Percentiles rank a stretch among this genome's conserved stretches.
These are phyloP conservation scores for Cyberlindnera mycetangii DNA, from an alignment of 805 yeast genomes.

Conservation along the genomic window DNA sequence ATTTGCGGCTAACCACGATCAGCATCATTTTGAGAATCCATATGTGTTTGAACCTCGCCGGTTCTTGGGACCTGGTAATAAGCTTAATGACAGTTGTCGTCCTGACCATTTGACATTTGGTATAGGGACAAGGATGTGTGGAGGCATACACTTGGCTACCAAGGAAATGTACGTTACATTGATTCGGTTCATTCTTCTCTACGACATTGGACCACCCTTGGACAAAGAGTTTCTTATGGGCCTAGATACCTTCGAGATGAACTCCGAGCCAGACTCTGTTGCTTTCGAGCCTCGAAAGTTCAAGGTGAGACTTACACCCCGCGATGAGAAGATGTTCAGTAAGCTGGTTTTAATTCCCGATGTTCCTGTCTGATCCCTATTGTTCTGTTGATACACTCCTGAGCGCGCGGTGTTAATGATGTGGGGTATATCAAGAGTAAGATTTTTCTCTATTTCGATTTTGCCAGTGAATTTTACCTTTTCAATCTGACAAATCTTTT, in stretches of 20 bases:
- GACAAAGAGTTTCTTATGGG: constrained; percentile 33
- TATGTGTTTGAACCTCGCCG: constrained; percentile 50
- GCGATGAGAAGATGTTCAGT: constrained; percentile 26
- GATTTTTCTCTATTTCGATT: too few relatives aligned
- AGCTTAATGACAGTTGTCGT: constrained; percentile 8
- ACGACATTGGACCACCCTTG: constrained; percentile 43
- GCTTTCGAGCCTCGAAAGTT: constrained; percentile 58
- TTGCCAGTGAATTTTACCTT: too few relatives aligned
- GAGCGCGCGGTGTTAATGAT: too few relatives aligned
- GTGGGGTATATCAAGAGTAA: too few relatives aligned
- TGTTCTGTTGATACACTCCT: too few relatives aligned
- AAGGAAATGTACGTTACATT: constrained; percentile 61
- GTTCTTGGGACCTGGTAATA: constrained; percentile 38
- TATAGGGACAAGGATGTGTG: constrained; percentile 69
- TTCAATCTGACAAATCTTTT: too few relatives aligned
- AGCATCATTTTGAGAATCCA: constrained; percentile 39
- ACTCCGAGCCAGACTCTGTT: constrained; percentile 52
- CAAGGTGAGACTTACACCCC: constrained; percentile 31
- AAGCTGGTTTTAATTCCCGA: constrained; percentile 2
- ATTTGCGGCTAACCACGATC: constrained; percentile 69
- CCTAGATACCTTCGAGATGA: constrained; percentile 48
- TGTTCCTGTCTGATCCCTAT: background rate
- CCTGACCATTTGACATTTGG: constrained; percentile 54
- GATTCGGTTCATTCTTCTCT: constrained; percentile 50
- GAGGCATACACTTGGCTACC: constrained; percentile 62